Conservation (phyloP, 1,139 yeast genomes). For the Sugiyamaella sp. region DNA sequence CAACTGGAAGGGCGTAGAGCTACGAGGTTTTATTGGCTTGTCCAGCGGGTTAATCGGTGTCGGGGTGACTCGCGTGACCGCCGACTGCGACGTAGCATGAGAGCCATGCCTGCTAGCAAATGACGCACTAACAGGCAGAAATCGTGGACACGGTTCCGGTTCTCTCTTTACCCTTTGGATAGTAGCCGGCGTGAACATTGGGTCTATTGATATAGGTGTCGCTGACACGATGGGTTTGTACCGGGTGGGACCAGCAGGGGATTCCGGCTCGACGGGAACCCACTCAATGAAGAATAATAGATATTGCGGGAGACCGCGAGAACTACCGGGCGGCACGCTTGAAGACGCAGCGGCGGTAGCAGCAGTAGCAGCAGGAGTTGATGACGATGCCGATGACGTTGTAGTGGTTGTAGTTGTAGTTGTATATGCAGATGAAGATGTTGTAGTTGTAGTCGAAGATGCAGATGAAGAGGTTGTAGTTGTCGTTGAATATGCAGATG, state of each 20-base stretch:
- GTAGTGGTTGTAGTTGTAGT: background rate
- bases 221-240: slow-evolving; percentile 17
- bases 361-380: no score
- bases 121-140: slow-evolving; percentile 2
- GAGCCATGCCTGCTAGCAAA: background rate
- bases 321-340: no score
- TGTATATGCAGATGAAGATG: background rate
- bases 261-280: background rate
- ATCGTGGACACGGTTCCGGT: slow-evolving; percentile 12
- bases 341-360: no score
- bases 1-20: slow-evolving; percentile 25
- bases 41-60: slow-evolving; percentile 12
- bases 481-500: background rate
- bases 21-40: slow-evolving; percentile 14
- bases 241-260: background rate
- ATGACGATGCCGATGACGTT: background rate
- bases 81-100: background rate
- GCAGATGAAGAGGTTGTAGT: background rate
- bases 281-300: slow-evolving; percentile 19
- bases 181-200: background rate
- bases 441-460: background rate
- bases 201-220: slow-evolving; percentile 13
- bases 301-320: slow-evolving; percentile 9
- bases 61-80: background rate
- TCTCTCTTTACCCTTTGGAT: slow-evolving; percentile 5